Conservation (phyloP, 2,329 filamentous ascomycete genomes). For the Myriosclerotinia curreyana region DNA sequence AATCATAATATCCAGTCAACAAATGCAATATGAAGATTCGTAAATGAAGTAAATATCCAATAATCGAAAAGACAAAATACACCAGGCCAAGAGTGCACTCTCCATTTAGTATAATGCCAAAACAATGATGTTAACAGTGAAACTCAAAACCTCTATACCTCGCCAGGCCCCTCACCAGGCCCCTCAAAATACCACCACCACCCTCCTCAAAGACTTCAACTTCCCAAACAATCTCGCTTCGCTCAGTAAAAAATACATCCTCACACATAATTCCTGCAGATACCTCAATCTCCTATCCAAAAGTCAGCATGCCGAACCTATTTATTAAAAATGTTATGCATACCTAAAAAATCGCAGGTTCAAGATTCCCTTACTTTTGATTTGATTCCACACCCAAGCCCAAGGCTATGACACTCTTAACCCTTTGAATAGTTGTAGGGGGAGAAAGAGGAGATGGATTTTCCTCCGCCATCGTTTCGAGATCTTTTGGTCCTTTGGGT, state of each 20-base stretch:
- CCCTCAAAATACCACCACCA: neutral
- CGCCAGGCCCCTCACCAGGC: neutral
- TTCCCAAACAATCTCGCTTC: neutral
- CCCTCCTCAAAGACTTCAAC: neutral
- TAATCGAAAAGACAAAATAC: neutral
- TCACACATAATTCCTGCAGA: neutral
- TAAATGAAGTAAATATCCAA: neutral
- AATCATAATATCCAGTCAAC: neutral
- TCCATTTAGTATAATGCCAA: neutral
- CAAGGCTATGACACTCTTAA: neutral
- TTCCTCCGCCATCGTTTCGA: neutral
- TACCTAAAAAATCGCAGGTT: neutral
- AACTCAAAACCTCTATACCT: neutral
- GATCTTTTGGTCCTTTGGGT: neutral
- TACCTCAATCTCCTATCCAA: neutral
- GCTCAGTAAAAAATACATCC: neutral
- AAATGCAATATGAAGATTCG: neutral
- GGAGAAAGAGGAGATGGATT: no score
- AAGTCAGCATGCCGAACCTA: neutral
- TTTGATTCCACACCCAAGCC: neutral
- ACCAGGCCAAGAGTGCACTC: neutral
- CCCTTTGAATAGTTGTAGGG: neutral
- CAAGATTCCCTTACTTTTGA: conserved; percentile 3
- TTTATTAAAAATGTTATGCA: neutral
- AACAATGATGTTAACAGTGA: neutral